phyloP scores from a whole-genome alignment of 371 early-diverging fungal species.

The Batrachochytrium dendrobatidis region DNA sequence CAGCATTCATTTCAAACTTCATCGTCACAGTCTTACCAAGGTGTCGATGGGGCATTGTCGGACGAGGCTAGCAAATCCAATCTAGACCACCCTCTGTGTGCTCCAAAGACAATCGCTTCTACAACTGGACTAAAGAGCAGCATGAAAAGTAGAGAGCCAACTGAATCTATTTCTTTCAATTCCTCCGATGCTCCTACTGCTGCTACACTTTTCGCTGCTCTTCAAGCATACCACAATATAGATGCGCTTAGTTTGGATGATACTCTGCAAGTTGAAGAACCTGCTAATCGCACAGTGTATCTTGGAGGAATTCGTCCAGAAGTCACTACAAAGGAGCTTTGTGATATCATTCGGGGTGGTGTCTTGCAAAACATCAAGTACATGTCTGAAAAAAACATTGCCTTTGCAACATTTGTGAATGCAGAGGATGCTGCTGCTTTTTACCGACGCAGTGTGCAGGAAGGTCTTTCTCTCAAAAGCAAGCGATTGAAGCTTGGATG shows the following conservation, averaged over 20 bases:
- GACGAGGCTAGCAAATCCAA: neutral
- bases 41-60: neutral
- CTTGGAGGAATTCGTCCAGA: slow-evolving; percentile 69
- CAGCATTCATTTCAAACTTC: neutral
- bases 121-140: neutral
- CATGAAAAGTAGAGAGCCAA: too few species aligned
- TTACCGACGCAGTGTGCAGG: slow-evolving; percentile 43
- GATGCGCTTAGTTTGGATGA: neutral
- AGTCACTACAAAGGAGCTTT: slow-evolving; percentile 67
- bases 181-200: neutral
- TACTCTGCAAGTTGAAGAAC: neutral
- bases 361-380: slow-evolving; percentile 65
- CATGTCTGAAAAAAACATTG: slow-evolving; percentile 67
- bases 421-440: slow-evolving; percentile 56
- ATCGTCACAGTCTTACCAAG: neutral
- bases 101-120: neutral
- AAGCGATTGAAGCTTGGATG: slow-evolving; percentile 70
- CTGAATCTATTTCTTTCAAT: neutral
- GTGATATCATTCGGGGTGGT: slow-evolving; percentile 80
- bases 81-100: too few species aligned
- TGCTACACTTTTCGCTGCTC: slow-evolving; percentile 1
- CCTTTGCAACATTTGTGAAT: slow-evolving; percentile 78
- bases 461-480: slow-evolving; percentile 57
- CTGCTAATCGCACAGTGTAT: slow-evolving; percentile 66
- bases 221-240: too few species aligned